Evolutionary conservation across 768 basidiomycete species (phyloP).

Genomic region (Cantharellus anzutake): DNA sequence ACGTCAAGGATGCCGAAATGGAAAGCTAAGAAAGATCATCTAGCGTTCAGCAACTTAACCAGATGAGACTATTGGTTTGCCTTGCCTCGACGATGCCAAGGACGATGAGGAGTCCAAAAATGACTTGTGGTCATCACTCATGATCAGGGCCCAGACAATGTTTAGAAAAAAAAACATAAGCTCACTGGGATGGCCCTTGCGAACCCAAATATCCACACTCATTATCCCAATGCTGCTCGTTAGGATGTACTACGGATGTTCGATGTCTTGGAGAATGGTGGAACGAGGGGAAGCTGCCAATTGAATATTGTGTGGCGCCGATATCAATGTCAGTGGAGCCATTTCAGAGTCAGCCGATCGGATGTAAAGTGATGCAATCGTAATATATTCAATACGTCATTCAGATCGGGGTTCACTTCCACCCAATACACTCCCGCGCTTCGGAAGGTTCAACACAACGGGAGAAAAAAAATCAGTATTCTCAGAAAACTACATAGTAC

Average conservation of each 20-base stretch:
- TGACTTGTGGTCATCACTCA: slow-evolving; percentile 18
- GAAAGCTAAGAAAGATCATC: slow-evolving; percentile 26
- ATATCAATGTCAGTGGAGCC: too few relatives aligned
- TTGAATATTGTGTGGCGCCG: too few relatives aligned
- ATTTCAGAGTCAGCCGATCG: too few relatives aligned
- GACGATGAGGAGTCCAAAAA: slow-evolving; percentile 35
- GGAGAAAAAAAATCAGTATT: too few relatives aligned
- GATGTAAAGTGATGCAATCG: too few relatives aligned
- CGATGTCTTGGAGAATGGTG: too few relatives aligned
- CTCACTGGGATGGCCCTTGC: slow-evolving; percentile 39
- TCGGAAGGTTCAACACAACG: too few relatives aligned
- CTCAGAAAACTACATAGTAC: too few relatives aligned
- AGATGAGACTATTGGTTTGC: not conserved
- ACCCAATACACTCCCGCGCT: too few relatives aligned
- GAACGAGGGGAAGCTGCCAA: too few relatives aligned
- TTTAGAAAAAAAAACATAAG: not conserved
- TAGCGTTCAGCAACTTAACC: not conserved
- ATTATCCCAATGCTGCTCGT: not conserved
- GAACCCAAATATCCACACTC: slow-evolving; percentile 20
- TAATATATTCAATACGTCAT: too few relatives aligned
- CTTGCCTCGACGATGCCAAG: slow-evolving; percentile 47
- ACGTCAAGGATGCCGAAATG: slow-evolving; percentile 53
- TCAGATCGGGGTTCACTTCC: too few relatives aligned
- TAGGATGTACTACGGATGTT: not conserved
- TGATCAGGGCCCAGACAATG: not conserved